Percentiles rank a stretch among this genome's conserved stretches.
Conservation (phyloP, 2,329 filamentous ascomycete genomes). For the Beauveria sp. region DNA sequence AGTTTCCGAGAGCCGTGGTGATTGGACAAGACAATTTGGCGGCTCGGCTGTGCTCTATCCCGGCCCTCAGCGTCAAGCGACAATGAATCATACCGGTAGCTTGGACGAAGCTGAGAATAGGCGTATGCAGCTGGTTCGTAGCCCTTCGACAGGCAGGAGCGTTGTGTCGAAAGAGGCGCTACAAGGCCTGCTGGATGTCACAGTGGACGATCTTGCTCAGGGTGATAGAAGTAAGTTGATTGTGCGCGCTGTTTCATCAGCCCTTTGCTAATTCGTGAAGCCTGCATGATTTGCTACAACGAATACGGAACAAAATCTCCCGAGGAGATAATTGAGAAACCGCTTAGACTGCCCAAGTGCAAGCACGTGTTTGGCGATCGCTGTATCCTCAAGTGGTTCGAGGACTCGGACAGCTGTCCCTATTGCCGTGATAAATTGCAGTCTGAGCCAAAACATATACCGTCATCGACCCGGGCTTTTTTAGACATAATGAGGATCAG, state of each 20-base stretch:
- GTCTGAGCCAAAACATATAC: constrained; percentile 32
- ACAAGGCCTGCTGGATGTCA: constrained; percentile 37
- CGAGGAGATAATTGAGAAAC: constrained; percentile 49
- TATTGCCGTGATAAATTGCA: constrained; percentile 57
- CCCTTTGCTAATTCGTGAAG: constrained; percentile 25
- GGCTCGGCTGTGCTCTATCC: not conserved
- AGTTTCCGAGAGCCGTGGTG: constrained; percentile 17
- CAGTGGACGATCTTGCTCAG: constrained; percentile 36
- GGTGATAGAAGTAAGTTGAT: constrained; percentile 39
- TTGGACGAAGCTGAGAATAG: constrained; percentile 29
- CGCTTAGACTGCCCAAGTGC: constrained; percentile 53
- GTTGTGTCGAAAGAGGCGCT: constrained; percentile 42
- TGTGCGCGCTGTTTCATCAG: not conserved
- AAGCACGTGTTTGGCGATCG: constrained; percentile 57
- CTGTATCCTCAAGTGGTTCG: constrained; percentile 59
- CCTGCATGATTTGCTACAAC: constrained; percentile 58
- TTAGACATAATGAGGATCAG: constrained; percentile 25
- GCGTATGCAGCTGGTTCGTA: constrained; percentile 39
- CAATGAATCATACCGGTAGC: constrained; percentile 9
- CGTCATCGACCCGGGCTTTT: constrained; percentile 20
- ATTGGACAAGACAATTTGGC: not conserved
- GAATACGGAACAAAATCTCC: constrained; percentile 50
- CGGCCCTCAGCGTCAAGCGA: constrained; percentile 7
- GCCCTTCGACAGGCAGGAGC: constrained; percentile 34
- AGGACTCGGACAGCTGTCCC: constrained; percentile 54